phyloP scores from a whole-genome alignment of 306 rosid genomes.

The Vigna hirtella region DNA sequence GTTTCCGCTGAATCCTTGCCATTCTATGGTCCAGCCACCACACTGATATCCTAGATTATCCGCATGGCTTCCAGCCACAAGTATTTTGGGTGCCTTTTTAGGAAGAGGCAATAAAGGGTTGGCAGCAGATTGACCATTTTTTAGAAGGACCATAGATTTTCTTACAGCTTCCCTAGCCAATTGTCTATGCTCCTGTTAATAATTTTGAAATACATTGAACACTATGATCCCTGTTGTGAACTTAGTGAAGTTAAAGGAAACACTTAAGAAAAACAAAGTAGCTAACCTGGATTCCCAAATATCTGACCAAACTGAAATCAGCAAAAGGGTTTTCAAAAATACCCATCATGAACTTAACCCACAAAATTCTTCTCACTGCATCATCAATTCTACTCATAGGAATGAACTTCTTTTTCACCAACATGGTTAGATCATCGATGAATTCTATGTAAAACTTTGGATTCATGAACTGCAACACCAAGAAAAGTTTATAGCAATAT shows the following conservation, averaged over 20 bases:
- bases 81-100: conserved; percentile 52
- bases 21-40: conserved; percentile 67
- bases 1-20: conserved; percentile 67
- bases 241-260: conserved; percentile 4
- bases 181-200: conserved; percentile 53
- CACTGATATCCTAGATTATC: conserved; percentile 67
- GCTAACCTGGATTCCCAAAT: conserved; percentile 58
- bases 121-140: conserved; percentile 51
- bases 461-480: conserved; percentile 51
- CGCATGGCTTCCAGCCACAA: conserved; percentile 67
- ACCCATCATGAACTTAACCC: conserved; percentile 59
- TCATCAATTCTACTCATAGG: conserved; percentile 60
- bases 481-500: conserved; percentile 32
- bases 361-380: conserved; percentile 57
- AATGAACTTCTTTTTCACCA: conserved; percentile 52
- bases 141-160: conserved; percentile 57
- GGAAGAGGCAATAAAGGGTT: conserved; percentile 55
- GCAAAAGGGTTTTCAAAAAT: conserved; percentile 59
- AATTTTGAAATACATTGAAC: conserved; percentile 17
- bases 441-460: conserved; percentile 49
- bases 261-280: conserved; percentile 3
- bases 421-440: conserved; percentile 49
- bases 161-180: conserved; percentile 63
- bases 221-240: conserved; percentile 19
- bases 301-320: conserved; percentile 47